Base-by-base conservation (phyloP, 805 yeast species). In the Lipomyces oligophaga region DNA sequence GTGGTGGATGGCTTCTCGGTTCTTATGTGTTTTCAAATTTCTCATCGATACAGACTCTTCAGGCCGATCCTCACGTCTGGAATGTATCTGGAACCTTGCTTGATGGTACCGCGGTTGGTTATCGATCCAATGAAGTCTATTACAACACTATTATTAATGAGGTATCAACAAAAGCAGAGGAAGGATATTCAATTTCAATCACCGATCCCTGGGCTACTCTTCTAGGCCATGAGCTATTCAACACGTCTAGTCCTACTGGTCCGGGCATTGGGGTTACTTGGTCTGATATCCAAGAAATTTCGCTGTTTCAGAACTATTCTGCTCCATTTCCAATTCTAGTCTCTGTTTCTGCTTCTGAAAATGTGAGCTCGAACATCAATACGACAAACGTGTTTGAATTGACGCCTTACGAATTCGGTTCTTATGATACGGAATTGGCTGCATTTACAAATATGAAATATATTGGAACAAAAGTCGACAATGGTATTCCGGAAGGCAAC, bases 161-260 rank as follows among this genome's bases (percentile, higher is more conserved):
- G 41, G 64, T 83, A 8, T 66, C 66, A 7, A 67, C 55, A 3
- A 80, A 80, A 58, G 63, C 64, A 46, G 65, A 69, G 20, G 90
- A 90, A 2, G 94, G 94, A 0, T 85, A 74, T 62, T 70, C 74
- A 16, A 69, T 79, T n/a, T 70, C 84, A 5, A 56, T 85, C 25
- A 81, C 90, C 2, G 95, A 85, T 63, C 75, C 78, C 46, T 85
- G 93, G 94, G 88, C 87, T 4, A 72, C 89, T 54, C 80, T 80
- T 2, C 68, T 87, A 41, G 76, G 93, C 2, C 76, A 81, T 56
- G 87, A 83, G 65, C 77, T 86, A 52, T 79, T 89, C 72, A 74
- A 75, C 41, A 66, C 70, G 38, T 69, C 79, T 2, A 74, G 77
- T 50, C n/a, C n/a, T n/a, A 13, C 8, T 8, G 8, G 13, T 41